Percentiles rank a stretch among this genome's conserved stretches.
Evolutionary conservation across 2,329 filamentous ascomycete genomes (phyloP).

Genomic region (Zalaria obscura): DNA sequence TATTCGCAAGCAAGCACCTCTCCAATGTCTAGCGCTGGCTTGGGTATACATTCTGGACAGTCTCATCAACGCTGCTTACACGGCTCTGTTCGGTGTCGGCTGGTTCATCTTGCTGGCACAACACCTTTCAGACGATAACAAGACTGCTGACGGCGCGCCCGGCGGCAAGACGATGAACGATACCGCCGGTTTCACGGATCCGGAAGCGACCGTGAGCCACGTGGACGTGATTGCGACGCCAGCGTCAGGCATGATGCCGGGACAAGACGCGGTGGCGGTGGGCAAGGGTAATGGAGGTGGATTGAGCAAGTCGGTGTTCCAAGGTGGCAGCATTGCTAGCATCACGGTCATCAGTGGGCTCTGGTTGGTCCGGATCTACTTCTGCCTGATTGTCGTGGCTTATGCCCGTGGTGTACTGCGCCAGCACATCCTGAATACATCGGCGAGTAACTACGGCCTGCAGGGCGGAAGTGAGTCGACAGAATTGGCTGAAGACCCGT

Average conservation of each 20-base stretch:
- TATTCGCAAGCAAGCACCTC: conserved; percentile 62
- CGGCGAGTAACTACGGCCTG: conserved; percentile 14
- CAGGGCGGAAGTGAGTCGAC: conserved; percentile 26
- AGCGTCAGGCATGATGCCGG: conserved; percentile 28
- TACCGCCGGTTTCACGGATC: conserved; percentile 50
- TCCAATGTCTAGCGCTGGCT: conserved; percentile 67
- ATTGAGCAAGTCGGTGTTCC: conserved; percentile 31
- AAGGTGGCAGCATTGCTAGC: conserved; percentile 57
- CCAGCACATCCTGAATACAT: conserved; percentile 42
- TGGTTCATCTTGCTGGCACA: conserved; percentile 71
- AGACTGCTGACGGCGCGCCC: conserved; percentile 14
- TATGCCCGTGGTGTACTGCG: conserved; percentile 67
- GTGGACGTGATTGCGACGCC: conserved; percentile 40
- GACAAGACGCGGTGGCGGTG: conserved; percentile 40
- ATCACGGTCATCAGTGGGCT: conserved; percentile 62
- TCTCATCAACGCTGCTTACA: conserved; percentile 68
- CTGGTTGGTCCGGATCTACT: conserved; percentile 68
- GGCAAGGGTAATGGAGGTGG: conserved; percentile 33
- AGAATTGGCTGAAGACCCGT: conserved; percentile 50
- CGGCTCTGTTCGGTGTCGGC: conserved; percentile 62
- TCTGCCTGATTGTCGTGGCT: conserved; percentile 68
- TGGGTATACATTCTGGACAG: conserved; percentile 80
- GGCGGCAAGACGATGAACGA: conserved; percentile 45
- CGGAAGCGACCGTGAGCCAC: conserved; percentile 44
- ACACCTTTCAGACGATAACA: conserved; percentile 28